phyloP scores from a whole-genome alignment of 306 rosid species.

The Quercus dentata region DNA sequence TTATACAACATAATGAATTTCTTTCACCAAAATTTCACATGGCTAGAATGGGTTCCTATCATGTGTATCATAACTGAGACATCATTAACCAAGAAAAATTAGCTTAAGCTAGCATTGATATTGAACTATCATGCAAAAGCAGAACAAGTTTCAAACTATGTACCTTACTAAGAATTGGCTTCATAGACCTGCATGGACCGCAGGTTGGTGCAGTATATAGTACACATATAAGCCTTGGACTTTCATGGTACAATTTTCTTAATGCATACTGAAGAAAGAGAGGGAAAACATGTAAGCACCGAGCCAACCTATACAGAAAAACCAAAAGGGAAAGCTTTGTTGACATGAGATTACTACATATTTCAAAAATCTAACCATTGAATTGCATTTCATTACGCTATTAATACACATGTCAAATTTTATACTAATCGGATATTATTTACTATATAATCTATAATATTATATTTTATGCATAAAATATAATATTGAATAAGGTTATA shows the following conservation, averaged over 20 bases:
- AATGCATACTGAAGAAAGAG: slow-evolving; percentile 45
- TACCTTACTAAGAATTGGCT: slow-evolving; percentile 96
- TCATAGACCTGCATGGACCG: slow-evolving; percentile 91
- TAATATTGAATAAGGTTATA: too few species aligned
- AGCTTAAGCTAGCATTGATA: slow-evolving; percentile 3
- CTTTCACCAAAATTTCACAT: not conserved
- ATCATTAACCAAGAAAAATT: not conserved
- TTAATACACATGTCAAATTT: too few species aligned
- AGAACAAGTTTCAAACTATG: not conserved
- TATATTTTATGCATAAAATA: too few species aligned
- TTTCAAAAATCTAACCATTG: too few species aligned
- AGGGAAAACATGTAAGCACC: not conserved
- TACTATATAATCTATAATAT: too few species aligned
- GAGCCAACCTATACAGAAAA: not conserved
- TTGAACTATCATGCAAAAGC: slow-evolving; percentile 5
- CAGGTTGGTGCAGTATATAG: slow-evolving; percentile 84
- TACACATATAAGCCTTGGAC: slow-evolving; percentile 90
- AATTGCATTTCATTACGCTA: too few species aligned
- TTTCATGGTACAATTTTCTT: slow-evolving; percentile 27
- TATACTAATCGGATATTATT: too few species aligned
- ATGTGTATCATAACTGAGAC: not conserved
- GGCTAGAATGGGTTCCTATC: not conserved
- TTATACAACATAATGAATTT: not conserved
- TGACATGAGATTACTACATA: not conserved
- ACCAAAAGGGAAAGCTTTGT: not conserved